Evolutionary conservation across 768 basidiomycete genomes (phyloP), one percentile per base, ranked within the genome.

Genomic region (Dentipellis sp.): DNA sequence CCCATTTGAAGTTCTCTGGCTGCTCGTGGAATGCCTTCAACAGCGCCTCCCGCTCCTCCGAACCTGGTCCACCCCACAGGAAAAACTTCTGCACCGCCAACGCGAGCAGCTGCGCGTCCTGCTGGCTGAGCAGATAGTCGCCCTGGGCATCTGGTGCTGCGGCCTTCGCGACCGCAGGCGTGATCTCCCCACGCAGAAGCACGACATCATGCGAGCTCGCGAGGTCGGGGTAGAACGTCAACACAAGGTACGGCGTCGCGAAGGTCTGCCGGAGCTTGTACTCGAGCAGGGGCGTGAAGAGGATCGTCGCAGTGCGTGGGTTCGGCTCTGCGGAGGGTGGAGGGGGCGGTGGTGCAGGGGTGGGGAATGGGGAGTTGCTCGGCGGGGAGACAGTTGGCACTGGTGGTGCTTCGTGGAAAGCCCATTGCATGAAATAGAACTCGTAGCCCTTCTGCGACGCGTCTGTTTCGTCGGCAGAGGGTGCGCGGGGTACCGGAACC

Each of bases 231-330:
- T 98, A 97, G 68, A 91, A 83, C 4, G 94, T 97, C 39, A 97
- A 65, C 21, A 89, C 88, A 22, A 99, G 77, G 66, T 92, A 90
- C 1, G 95, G 94, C 4, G 92, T 94, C 7, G 97, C 89, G 68
- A 86, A 97, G 16, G 86, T 78, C 53, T 78, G 78, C 40, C 88
- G 84, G 56, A 83, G 71, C 69, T 97, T 95, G 79, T 91, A 99
- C 72, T 97, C 95, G 62, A 88, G 86, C 45, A 98, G 76, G 2
- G 94, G 90, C 0, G 97, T 94, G 74, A 95, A 95, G 37, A 98
- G 76, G 53, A 95, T 77, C 0, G 93, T 94, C 6, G 93, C 82
- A 2, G 71, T 73, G 52, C 73, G 75, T 14, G 82, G 79, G 61
- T 81, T 81, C 10, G 68, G 56, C 2, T 58, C 55, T 42, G 66